Evolutionary conservation across 352 stramenopile genomes (phyloP).

Genomic region (Thalassiosira livingstoniorum): DNA sequence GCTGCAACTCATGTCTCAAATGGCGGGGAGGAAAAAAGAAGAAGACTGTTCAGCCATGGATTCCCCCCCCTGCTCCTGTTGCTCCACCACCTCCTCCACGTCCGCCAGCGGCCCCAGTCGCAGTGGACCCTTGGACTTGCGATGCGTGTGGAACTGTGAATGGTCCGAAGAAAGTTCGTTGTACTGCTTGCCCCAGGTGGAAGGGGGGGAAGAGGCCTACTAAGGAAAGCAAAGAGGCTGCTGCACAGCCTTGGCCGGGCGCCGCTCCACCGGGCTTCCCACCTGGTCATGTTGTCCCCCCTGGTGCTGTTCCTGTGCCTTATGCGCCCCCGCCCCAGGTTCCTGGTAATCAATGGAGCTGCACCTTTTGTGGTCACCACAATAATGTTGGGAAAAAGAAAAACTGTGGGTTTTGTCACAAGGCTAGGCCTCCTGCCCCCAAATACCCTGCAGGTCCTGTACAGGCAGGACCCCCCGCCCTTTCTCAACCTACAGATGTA

Average conservation of each 20-base stretch:
- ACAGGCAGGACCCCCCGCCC: too few relatives aligned
- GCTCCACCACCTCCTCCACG: background rate
- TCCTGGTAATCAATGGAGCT: too few relatives aligned
- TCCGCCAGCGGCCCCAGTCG: background rate
- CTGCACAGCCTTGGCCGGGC: background rate
- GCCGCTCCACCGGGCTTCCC: background rate
- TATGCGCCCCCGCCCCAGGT: too few relatives aligned
- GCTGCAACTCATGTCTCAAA: conserved; percentile 20
- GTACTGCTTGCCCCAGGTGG: conserved; percentile 22
- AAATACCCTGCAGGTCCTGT: too few relatives aligned
- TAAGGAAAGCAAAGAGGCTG: background rate
- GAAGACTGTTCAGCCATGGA: background rate
- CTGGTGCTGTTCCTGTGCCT: too few relatives aligned
- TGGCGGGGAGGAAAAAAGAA: conserved; percentile 12
- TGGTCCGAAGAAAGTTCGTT: conserved; percentile 20
- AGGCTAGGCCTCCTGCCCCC: too few relatives aligned
- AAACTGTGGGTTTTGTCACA: too few relatives aligned
- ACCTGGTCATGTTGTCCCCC: too few relatives aligned
- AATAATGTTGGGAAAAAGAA: too few relatives aligned
- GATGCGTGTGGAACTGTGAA: conserved; percentile 29
- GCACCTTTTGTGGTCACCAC: too few relatives aligned
- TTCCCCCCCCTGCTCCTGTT: too few relatives aligned
- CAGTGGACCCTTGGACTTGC: conserved; percentile 20
- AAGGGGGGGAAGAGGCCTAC: conserved; percentile 21
- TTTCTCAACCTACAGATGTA: too few relatives aligned